Percentiles rank a stretch among this genome's conserved stretches.
phyloP scores from a whole-genome alignment of 306 rosid genomes.

The Corylus heterophylla region DNA sequence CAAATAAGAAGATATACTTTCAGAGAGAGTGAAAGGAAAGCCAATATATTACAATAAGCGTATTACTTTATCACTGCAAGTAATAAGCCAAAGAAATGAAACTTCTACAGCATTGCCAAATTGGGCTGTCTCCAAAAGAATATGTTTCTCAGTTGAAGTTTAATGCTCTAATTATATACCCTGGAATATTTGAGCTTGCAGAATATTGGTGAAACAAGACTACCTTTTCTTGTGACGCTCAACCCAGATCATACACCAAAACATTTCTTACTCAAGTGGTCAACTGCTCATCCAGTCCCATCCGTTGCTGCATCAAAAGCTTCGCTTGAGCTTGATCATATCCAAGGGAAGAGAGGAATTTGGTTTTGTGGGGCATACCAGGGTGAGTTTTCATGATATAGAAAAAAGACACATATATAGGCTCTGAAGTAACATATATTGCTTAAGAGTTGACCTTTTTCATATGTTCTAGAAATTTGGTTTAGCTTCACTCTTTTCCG shows the following conservation, averaged over 20 bases:
- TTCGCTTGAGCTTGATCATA: slow-evolving; percentile 51
- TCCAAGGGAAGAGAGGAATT: slow-evolving; percentile 88
- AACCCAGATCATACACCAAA: slow-evolving; percentile 75
- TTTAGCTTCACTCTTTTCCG: neutral
- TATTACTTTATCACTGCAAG: neutral
- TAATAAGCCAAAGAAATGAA: neutral
- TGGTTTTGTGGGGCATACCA: slow-evolving; percentile 95
- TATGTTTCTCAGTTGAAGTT: neutral
- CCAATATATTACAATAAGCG: neutral
- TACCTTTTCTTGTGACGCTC: slow-evolving; percentile 78
- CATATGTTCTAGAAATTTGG: neutral
- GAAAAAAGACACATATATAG: neutral
- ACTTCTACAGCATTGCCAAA: neutral
- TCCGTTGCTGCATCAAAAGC: slow-evolving; percentile 87
- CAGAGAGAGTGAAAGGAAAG: neutral
- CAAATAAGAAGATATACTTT: neutral
- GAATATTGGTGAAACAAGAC: slow-evolving; percentile 66
- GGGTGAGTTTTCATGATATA: slow-evolving; percentile 45
- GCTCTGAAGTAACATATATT: neutral
- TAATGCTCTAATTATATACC: neutral
- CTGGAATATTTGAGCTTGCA: slow-evolving; percentile 37
- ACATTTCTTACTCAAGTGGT: slow-evolving; percentile 67
- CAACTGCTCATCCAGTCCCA: slow-evolving; percentile 83
- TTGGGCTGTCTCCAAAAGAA: neutral
- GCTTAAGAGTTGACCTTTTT: neutral